Base-by-base conservation (phyloP, 2,329 filamentous ascomycete genomes). In the Biscogniauxia sp. region DNA sequence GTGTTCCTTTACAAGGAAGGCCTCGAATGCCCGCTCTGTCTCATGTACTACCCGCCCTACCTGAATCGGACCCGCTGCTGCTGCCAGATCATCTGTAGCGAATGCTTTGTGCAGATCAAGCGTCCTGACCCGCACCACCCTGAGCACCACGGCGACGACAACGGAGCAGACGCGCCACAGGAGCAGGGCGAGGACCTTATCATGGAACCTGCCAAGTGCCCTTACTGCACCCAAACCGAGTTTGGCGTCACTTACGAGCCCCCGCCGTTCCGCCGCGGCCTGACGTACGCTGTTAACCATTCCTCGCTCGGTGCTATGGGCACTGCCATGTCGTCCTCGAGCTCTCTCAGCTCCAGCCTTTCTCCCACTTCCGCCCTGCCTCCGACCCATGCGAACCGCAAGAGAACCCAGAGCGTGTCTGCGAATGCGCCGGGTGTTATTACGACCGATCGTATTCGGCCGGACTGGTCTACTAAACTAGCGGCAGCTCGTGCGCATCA, bases 71-170 rank as follows among this genome's bases (percentile, higher is more conserved):
- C 95, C 0, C 84, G 95, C 66, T 99, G 95, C 74, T 99, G 95
- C 75, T 93, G 97, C 69, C 95, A 99, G 74, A 84, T 91, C 5
- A 98, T 99, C 64, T 99, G 95, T 77, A 98, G 93, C 51, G 95
- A 99, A 78, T 99, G 95, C 75, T 99, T 99, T 71, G 95, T 99
- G 3, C 95, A 99, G 75, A 99, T 99, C 71, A 93, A 92, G 74
- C 82, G 90, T 57, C 88, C 89, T 1, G 90, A 93, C 70, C 90
- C 90, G 9, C 90, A 93, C 73, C 84, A 87, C 50, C 90, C 90
- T 4, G 90, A 93, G 76, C 88, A 90, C 71, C 74, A 84, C 61
- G 83, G 81, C n/a, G 79, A 84, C 54, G 70, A 72, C 61, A 58
- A 66, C 28, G 2, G 62, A 67, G 60, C 45, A 61, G 64, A n/a